A percentile compares a stretch with the other conserved stretches of the same genome.
Conservation (phyloP, 176 grass and related monocot genomes). For the Musa beccarii region DNA sequence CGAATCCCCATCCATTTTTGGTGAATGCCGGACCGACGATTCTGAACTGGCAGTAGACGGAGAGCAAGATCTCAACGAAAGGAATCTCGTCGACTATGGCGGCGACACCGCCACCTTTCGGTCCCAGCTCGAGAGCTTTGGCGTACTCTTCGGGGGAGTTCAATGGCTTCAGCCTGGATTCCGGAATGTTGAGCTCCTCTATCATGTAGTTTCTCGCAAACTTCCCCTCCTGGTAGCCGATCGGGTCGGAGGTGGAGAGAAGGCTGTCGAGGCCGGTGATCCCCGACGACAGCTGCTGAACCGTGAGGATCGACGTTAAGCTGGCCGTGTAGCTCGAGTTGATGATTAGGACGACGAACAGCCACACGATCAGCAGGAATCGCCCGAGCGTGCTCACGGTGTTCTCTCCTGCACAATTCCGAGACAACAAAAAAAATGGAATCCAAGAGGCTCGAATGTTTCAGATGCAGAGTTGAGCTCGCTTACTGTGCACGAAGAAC, state of each 20-base stretch:
- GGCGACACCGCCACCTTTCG: slow-evolving; percentile 52
- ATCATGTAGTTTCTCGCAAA: slow-evolving; percentile 80
- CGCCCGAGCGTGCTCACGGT: slow-evolving; percentile 71
- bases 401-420: slow-evolving; percentile 53
- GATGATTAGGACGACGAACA: slow-evolving; percentile 91
- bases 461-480: not conserved
- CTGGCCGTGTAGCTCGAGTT: slow-evolving; percentile 93
- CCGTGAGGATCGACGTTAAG: slow-evolving; percentile 88
- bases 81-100: slow-evolving; percentile 93
- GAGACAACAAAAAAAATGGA: not conserved
- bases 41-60: slow-evolving; percentile 72
- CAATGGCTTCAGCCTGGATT: slow-evolving; percentile 39
- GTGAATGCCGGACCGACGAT: slow-evolving; percentile 85
- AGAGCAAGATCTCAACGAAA: slow-evolving; percentile 74
- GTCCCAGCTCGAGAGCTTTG: slow-evolving; percentile 50
- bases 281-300: slow-evolving; percentile 81
- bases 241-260: slow-evolving; percentile 43
- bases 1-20: slow-evolving; percentile 96
- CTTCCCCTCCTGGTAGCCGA: slow-evolving; percentile 79
- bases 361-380: slow-evolving; percentile 78
- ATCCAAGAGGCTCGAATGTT: not conserved
- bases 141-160: slow-evolving; percentile 49
- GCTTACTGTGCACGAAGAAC: slow-evolving; percentile 85
- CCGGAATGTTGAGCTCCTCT: slow-evolving; percentile 56
- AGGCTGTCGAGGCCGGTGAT: slow-evolving; percentile 70